Base-by-base conservation (phyloP, 1,139 yeast species). In the Debaryomyces nepalensis region DNA sequence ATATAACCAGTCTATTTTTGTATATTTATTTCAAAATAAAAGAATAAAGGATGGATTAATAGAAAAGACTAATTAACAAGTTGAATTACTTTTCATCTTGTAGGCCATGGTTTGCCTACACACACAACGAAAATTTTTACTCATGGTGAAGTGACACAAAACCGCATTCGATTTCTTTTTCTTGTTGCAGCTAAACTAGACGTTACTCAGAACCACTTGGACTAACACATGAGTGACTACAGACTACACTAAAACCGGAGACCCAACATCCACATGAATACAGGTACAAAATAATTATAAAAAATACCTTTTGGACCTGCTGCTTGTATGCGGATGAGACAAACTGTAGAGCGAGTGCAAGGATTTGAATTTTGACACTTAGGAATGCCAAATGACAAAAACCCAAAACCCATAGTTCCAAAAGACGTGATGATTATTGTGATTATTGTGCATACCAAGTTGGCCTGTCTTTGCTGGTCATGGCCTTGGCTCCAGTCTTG, bases 1-100 rank as follows among this genome's bases (percentile, higher is more conserved):
- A 46, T 46, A 46, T 43, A 46, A 46, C 47, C 47, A 43, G 45
- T 33, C 19, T 14, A 29, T 26, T 32, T 5, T 22, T 23, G 29
- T 35, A 29, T 30, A 34, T 33, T 41, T 32, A 29, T 34, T 34
- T 34, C 37, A 24, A 18, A 24, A 34, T 34, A 23, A 41, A 41
- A 29, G 39, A 26, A 32, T 39, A 40, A 37, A 33, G 41, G 38
- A 40, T 35, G 33, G 41, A 40, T 29, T 29, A 29, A 16, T 29
- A 9, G 27, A 7, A 35, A 35, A 33, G 33, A 24, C 4, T 5
- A 1, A 10, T 41, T 14, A 26, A 15, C 30, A 30, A 20, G 22
- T 19, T 19, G 26, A 16, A 32, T 18, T 20, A 8, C 22, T 21
- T 21, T 37, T 27, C 14, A 37, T 21, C 16, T 35, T 26, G 22